Base-by-base conservation (phyloP, 768 basidiomycete species). In the Collybia sordida region DNA sequence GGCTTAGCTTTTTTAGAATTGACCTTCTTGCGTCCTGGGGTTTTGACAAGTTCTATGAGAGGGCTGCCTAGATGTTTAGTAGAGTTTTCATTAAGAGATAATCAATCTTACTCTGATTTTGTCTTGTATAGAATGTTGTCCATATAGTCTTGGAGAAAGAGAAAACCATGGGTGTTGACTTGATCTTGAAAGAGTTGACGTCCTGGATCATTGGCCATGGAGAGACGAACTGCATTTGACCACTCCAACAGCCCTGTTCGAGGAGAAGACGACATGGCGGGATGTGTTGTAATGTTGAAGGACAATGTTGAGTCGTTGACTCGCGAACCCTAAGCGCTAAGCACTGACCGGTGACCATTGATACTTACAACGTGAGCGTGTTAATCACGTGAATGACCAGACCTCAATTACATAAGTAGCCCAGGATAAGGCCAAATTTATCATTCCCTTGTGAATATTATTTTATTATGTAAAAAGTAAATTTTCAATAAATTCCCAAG, bases 31-130 rank as follows among this genome's bases (percentile, higher is more conserved):
- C 89, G 80, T 24, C 87, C 84, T 12, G 90, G 90, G 1, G 91
- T 93, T 69, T 93, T 93, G 2, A 93, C 81, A 15, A 93, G 76
- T 46, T 92, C 88, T 36, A 90, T 83, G 14, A 92, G 77, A 6
- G 82, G 79, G 41, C 90, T 91, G 54, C 14, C 35, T 0, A 25
- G n/a, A 12, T 11, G 19, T 48, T 57, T 18, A 52, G 43, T 14
- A 43, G 43, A 22, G 19, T 14, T 19, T 23, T 22, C 17, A 27
- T 6, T 24, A 23, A 43, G 19, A 18, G 50, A 18, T 14, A 55
- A 22, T 31, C 19, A 18, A 41, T 55, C 80, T 42, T 58, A 90
- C 90, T 83, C 88, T 66, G 84, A 76, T 60, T 80, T 82, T 28
- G 79, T 77, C 27, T 85, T 82, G 3, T 77, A 73, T 27, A 88